Evolutionary conservation across 257 asterid genomes (phyloP), one percentile per base, ranked within the genome.

Genomic region (Rehmannia glutinosa): DNA sequence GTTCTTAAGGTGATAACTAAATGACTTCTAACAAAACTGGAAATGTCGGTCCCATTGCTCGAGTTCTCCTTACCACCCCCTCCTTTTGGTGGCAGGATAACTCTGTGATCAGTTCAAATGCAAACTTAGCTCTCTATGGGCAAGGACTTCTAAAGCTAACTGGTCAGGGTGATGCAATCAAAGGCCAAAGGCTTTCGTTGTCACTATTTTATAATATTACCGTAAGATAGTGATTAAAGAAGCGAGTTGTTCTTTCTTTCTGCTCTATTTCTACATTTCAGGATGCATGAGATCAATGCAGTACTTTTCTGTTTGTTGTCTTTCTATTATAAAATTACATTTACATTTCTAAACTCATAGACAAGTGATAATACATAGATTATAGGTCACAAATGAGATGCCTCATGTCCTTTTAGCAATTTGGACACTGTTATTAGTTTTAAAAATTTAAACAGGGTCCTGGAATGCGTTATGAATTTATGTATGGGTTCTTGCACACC

Each of bases 111-210:
- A 79, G 84, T 82, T 92, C 98, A 80, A 92, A 92, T 84, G 90
- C 96, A 61, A 84, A 92, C 69, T 78, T 92, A 81, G 98, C 78
- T 74, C 79, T 90, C 20, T 90, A 80, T 79, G 98, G 98, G 62
- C 98, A 87, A 75, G 98, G 98, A 64, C 91, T 78, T 64, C 81
- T 92, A 24, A 72, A 76, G 73, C 80, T 92, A 77, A 87, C 91
- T 45, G 98, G 97, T 69, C 79, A 79, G 57, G 98, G 96, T 72
- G 97, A 92, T 86, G 86, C 97, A 58, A 86, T 92, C 79, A 90
- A 80, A 84, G 86, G 96, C 81, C 98, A 92, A 78, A 79, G 95
- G 62, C 90, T 92, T 73, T 87, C 96, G 6, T 76, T 92, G 81
- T 87, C 98, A 54, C 81, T 86, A 39, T 92, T 92, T 80, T 92